These are phyloP conservation scores for Neonectria ditissima DNA, from an alignment of 2,329 filamentous ascomycete genomes.

Conservation along the genomic window DNA sequence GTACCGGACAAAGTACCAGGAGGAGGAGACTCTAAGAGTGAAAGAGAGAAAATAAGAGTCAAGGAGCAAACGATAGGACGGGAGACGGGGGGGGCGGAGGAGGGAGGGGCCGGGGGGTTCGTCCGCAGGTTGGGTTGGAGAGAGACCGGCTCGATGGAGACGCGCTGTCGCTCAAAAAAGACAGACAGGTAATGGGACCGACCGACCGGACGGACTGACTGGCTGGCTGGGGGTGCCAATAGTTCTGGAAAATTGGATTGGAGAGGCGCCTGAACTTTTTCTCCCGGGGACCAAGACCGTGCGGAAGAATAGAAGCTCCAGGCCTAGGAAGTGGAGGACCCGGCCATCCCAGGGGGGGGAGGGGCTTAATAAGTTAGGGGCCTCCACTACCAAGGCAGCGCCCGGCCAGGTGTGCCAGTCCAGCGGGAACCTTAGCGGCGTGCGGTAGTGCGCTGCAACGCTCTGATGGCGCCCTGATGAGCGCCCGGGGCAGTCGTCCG, in stretches of 20 bases:
- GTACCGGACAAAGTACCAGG: conserved; percentile 8
- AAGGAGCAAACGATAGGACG: conserved; percentile 1
- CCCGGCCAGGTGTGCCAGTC: conserved; percentile 12
- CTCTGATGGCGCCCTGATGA: conserved; percentile 17
- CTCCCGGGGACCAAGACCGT: conserved; percentile 16
- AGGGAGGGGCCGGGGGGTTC: background rate
- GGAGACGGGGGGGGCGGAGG: conserved; percentile 4
- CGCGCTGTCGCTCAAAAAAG: background rate
- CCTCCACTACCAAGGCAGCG: conserved; percentile 11
- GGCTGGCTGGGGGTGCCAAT: conserved; percentile 6
- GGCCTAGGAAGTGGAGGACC: conserved; percentile 11
- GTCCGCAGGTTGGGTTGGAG: background rate
- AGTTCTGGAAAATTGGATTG: conserved; percentile 1
- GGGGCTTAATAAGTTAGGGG: background rate
- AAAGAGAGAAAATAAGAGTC: background rate
- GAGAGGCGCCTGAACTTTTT: background rate
- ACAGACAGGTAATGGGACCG: background rate
- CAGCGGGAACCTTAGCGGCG: conserved; percentile 19
- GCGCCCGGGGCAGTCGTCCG: conserved; percentile 16
- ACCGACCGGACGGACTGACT: background rate
- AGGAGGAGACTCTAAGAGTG: background rate
- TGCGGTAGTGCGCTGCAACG: conserved; percentile 16
- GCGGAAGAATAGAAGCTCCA: conserved; percentile 42
- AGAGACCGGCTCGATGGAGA: background rate
- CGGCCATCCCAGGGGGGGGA: too few species aligned